These are phyloP conservation scores for Kwoniella bestiolae DNA, from an alignment of 768 basidiomycete species.

Conservation along the genomic window DNA sequence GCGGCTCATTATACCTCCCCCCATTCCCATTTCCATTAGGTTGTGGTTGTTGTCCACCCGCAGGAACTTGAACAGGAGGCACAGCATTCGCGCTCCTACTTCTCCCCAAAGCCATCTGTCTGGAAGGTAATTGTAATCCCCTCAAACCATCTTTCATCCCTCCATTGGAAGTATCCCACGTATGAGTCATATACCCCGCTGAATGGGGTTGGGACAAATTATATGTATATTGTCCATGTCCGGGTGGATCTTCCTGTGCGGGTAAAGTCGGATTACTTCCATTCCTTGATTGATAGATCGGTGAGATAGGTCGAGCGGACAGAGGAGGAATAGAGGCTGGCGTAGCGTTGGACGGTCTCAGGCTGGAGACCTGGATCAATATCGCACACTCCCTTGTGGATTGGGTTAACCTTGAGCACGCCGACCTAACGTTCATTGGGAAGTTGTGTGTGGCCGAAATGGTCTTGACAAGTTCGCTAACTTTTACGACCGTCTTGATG, in stretches of 20 bases:
- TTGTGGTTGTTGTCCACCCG: neutral
- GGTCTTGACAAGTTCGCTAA: conserved; percentile 73
- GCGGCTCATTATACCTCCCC: neutral
- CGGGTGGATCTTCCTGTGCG: conserved; percentile 28
- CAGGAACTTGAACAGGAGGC: neutral
- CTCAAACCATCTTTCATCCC: conserved; percentile 34
- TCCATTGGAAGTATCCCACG: neutral
- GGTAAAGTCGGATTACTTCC: conserved; percentile 1
- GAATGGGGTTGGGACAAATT: conserved; percentile 16
- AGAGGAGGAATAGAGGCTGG: conserved; percentile 18
- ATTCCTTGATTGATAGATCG: conserved; percentile 5
- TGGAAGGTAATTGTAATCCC: conserved; percentile 41
- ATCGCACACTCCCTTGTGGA: conserved; percentile 86
- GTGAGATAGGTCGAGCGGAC: conserved; percentile 21
- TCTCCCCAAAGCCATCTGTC: conserved; percentile 34
- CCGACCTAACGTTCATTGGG: conserved; percentile 67
- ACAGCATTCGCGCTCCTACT: conserved; percentile 22
- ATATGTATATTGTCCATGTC: neutral
- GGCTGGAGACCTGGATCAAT: conserved; percentile 80
- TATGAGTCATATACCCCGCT: conserved; percentile 19
- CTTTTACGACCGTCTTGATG: conserved; percentile 78
- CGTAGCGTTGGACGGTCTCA: conserved; percentile 62
- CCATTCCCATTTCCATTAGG: neutral
- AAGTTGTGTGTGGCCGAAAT: conserved; percentile 65
- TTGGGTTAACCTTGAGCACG: conserved; percentile 77